A percentile compares a stretch with the other conserved stretches of the same genome.
Conservation (phyloP, 2,329 filamentous ascomycete species). For the Cladosporium sp. region DNA sequence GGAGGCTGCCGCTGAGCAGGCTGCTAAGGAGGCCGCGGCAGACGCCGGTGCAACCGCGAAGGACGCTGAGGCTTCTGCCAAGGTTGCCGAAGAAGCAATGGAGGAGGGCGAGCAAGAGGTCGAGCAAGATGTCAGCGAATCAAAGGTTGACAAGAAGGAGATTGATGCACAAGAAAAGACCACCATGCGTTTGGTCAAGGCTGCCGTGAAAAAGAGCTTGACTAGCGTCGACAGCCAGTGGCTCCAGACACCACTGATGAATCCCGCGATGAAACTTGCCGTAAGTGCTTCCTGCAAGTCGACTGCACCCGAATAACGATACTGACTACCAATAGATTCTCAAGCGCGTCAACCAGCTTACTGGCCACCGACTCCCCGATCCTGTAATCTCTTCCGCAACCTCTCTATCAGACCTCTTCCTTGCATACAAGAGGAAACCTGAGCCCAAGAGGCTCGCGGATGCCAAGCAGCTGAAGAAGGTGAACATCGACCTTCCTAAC, state of each 20-base stretch:
- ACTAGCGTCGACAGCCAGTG: constrained; percentile 40
- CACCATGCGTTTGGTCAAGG: constrained; percentile 14
- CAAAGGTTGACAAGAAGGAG: background rate
- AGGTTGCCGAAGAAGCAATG: no score
- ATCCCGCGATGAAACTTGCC: constrained; percentile 64
- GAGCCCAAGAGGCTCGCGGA: constrained; percentile 57
- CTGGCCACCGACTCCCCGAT: constrained; percentile 72
- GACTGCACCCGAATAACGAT: constrained; percentile 4
- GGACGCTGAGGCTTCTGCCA: no score
- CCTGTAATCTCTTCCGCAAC: constrained; percentile 48
- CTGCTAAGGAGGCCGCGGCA: background rate
- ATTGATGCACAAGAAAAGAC: constrained; percentile 10
- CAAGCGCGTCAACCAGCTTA: constrained; percentile 76
- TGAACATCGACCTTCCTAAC: constrained; percentile 58
- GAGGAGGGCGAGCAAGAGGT: constrained; percentile 1
- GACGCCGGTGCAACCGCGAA: no score
- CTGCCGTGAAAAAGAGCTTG: constrained; percentile 1
- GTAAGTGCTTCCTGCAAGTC: constrained; percentile 49
- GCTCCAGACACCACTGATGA: constrained; percentile 53
- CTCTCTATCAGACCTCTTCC: constrained; percentile 36
- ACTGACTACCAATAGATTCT: constrained; percentile 55
- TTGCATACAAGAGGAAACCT: constrained; percentile 31
- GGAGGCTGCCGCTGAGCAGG: background rate
- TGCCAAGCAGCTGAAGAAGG: constrained; percentile 45
- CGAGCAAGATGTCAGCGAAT: background rate